Evolutionary conservation across 2,329 filamentous ascomycete genomes (phyloP).

Genomic region (Aspergillus sclerotialis): DNA sequence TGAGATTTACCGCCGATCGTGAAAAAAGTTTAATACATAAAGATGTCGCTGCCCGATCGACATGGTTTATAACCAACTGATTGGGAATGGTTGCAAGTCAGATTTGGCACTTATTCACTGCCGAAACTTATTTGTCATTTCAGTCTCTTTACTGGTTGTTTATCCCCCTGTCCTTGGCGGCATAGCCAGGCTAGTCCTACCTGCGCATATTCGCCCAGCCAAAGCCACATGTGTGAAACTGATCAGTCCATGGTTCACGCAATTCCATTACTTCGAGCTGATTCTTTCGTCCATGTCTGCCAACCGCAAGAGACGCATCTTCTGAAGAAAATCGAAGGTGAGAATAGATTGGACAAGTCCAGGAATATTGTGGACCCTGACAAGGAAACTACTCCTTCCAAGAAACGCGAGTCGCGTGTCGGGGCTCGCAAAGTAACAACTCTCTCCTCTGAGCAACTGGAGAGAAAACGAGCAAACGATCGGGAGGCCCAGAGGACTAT

Average conservation of each 20-base stretch:
- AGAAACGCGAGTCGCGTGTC: slow-evolving; percentile 42
- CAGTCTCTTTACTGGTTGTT: too few species aligned
- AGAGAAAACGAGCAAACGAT: slow-evolving; percentile 55
- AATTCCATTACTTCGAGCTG: background rate
- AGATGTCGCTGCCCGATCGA: too few species aligned
- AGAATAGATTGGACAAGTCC: background rate
- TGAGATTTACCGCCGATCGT: too few species aligned
- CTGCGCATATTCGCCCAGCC: background rate
- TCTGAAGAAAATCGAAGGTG: background rate
- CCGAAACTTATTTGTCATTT: too few species aligned
- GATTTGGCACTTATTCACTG: too few species aligned
- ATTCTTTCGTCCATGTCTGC: background rate
- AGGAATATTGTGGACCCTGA: slow-evolving; percentile 18
- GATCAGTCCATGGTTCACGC: background rate
- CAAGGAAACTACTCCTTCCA: slow-evolving; percentile 12
- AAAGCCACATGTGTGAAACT: background rate
- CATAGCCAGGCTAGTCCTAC: background rate
- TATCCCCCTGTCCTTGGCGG: background rate
- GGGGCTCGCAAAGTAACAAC: slow-evolving; percentile 53
- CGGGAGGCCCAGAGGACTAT: slow-evolving; percentile 55
- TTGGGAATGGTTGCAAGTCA: too few species aligned
- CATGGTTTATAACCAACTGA: too few species aligned
- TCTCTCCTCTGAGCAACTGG: slow-evolving; percentile 51
- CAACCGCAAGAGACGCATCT: background rate
- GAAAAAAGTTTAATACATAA: too few species aligned